Base-by-base conservation (phyloP, 106 monocot genomes). In the Allium fistulosum region DNA sequence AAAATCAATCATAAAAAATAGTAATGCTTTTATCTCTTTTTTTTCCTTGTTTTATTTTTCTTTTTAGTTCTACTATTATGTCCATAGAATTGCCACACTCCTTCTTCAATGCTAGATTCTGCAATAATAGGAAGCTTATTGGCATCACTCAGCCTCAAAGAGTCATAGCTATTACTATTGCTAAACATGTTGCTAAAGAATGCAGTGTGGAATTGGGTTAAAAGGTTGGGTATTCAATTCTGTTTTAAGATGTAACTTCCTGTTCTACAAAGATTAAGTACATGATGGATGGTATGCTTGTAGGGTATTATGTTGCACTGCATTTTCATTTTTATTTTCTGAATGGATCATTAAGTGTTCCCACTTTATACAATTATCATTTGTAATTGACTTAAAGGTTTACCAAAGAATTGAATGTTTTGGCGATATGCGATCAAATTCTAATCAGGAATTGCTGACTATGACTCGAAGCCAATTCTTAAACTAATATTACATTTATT, bases 171-270 rank as follows among this genome's bases (percentile, higher is more conserved):
- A 78, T 99, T 59, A 92, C 92, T 63, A 92, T 99, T 70, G 97
- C 97, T 63, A 99, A 87, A 61, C 92, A 88, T 71, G 97, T 99
- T 22, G 84, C 92, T 49, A 92, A 99, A 79, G 97, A 99, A 79
- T 92, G 92, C 63, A 81, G 81, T 69, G 82, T 81, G 66, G 79
- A 92, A 57, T 71, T 99, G 68, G 97, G 97, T 9, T 80, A 90
- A 28, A 87, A 80, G 67, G 97, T 99, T 66, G 97, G 97, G 26
- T 99, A 92, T 77, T 84, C 97, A 15, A 92, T 99, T 78, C 82
- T 88, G 69, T 99, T 99, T 69, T 89, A 92, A 58, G 97, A 99
- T 79, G 80, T 69, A 17, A 92, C 92, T 51, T 87, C 92, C 46
- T 67, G 53, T 59, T 74, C 80, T 17, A 99, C 97, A 49, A 87